Base-by-base conservation (phyloP, 2,329 filamentous ascomycete species). In the Pseudogymnoascus sp. region DNA sequence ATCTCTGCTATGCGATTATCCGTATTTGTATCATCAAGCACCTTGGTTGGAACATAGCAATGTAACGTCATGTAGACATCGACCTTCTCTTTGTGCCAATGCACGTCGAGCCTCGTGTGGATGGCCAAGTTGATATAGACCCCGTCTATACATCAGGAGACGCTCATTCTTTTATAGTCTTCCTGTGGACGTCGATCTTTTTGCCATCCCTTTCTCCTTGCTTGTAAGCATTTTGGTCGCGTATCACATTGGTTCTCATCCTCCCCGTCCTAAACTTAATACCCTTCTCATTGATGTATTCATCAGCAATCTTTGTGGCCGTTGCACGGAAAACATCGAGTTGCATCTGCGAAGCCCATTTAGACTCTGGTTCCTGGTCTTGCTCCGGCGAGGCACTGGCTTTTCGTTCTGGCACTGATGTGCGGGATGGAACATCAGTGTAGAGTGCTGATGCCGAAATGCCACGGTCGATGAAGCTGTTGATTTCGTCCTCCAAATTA, bases 341-440 rank as follows among this genome's bases (percentile, higher is more conserved):
- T 50, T 61, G 60, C 60, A 61, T 53, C 7, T 29, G 37, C 4
- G 60, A 61, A 5, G 60, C 60, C 60, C 60, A 61, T 61, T 61
- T 61, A 7, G 19, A 23, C 40, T 61, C 37, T 13, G 23, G 33
- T 9, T 61, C 37, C 59, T 13, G 15, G 17, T 23, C 29, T 15
- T 10, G 15, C 10, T 42, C 38, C 1, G 17, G 4, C 21, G 38
- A 21, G 3, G 38, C 17, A 2, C 6, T 19, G 38, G 17, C 9
- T 11, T 42, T 42, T 13, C 11, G 7, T 21, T 11, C 38, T 13
- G 10, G 17, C 4, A 5, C n/a, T 4, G 37, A 40, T 37, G n/a
- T 38, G 37, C 17, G n/a, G 15, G 38, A 42, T 21, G n/a, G n/a
- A 1, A 10, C n/a, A 19, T 40, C 1, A 10, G 7, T 19, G n/a